A percentile compares a stretch with the other conserved stretches of the same genome.
Evolutionary conservation across 441 rosid species (phyloP).

Genomic region (Aleurites moluccanus): DNA sequence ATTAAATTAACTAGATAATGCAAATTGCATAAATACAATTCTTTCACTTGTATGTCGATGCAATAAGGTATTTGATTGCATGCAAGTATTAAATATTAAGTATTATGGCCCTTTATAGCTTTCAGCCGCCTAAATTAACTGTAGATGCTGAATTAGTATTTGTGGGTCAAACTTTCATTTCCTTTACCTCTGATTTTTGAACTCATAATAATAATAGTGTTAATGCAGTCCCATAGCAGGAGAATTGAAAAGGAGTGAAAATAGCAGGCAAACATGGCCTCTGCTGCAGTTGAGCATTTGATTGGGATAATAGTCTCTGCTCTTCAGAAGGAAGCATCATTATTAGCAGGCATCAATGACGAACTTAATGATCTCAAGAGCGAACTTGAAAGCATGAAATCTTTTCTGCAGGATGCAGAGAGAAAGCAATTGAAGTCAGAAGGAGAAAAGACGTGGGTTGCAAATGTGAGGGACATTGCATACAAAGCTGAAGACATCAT

Average conservation of each 20-base stretch:
- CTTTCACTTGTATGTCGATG: no score
- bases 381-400: constrained; percentile 37
- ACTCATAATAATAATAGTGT: no score
- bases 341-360: constrained; percentile 24
- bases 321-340: constrained; percentile 34
- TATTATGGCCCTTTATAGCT: no score
- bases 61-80: no score
- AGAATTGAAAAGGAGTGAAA: not conserved
- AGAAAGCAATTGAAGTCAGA: constrained; percentile 17
- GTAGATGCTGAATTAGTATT: no score
- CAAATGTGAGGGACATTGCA: constrained; percentile 32
- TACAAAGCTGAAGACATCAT: constrained; percentile 36
- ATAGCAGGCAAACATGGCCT: not conserved
- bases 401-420: constrained; percentile 36
- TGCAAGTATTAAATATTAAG: no score
- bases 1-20: no score
- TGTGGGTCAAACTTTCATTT: no score
- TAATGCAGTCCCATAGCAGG: no score
- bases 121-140: no score
- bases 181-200: no score
- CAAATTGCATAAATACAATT: no score
- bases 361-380: constrained; percentile 35
- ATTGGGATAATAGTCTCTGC: not conserved
- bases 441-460: constrained; percentile 30
- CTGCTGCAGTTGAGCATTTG: not conserved